These are phyloP conservation scores for Erigeron philadelphicus DNA, from an alignment of 140 eudicot species.

Conservation along the genomic window DNA sequence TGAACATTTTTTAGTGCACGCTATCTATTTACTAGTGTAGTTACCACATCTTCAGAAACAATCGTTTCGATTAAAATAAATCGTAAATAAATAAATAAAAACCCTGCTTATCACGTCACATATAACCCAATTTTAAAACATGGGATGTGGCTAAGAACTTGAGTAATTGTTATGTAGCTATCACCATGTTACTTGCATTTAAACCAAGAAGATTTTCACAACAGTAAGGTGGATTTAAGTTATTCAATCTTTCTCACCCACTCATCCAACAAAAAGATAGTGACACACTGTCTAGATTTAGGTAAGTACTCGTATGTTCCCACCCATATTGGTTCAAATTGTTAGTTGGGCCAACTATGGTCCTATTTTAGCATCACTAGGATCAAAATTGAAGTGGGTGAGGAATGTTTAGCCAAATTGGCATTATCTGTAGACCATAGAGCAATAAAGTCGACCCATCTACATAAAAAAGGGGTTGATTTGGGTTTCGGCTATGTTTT, in stretches of 20 bases:
- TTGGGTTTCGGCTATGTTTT: neutral
- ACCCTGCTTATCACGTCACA: neutral
- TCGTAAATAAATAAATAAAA: no score
- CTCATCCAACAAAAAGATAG: neutral
- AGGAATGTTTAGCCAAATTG: neutral
- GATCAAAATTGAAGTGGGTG: neutral
- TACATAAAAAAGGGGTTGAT: neutral
- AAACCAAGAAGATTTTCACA: neutral
- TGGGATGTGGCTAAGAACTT: neutral
- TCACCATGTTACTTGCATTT: neutral
- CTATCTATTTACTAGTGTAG: no score
- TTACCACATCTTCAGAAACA: neutral
- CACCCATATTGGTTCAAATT: neutral
- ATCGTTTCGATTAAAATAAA: neutral
- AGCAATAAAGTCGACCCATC: neutral
- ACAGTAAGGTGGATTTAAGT: neutral
- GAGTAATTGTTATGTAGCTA: neutral
- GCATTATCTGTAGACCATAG: neutral
- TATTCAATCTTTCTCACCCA: constrained; percentile 2
- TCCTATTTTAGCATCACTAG: neutral
- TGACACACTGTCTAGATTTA: neutral
- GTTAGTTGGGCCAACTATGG: constrained; percentile 11
- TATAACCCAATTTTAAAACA: neutral
- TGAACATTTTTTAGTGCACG: no score
- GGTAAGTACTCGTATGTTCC: neutral